Evolutionary conservation across 495 filamentous ascomycete genomes (phyloP), one percentile per base, ranked within the genome.

Genomic region (Penicillium subrubescens): DNA sequence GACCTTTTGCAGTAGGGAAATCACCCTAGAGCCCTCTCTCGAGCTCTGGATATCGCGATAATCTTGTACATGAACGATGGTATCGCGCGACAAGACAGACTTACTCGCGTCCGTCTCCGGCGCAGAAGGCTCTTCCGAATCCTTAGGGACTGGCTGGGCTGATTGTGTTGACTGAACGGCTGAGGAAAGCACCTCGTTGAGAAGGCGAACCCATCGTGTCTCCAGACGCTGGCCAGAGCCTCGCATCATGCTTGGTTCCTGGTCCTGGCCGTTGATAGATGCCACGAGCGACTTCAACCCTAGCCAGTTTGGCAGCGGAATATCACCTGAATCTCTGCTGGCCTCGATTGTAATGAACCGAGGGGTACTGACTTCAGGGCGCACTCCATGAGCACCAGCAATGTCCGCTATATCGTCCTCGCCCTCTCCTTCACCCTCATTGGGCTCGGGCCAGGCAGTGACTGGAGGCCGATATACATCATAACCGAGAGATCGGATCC

Each of bases 41-140:
- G 90, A 87, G 57, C 79, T 77, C 66, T 82, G 84, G 14, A 97
- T 80, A 48, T 95, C 90, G 29, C 86, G 86, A 69, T 92, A 92
- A 71, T 97, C 93, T 67, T 89, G 86, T 11, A 98, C 75, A 54
- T 93, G 89, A 10, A 99, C 78, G 61, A 97, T 92, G n/a, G 82
- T 71, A 43, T 78, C 82, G 43, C 72, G 71, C 35, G 67, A 35
- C 23, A 71, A 66, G n/a, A 54, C 57, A 44, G 61, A 59, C n/a
- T 68, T 66, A 25, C 34, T 39, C 21, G 56, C 33, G 7, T 62
- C 54, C 5, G 39, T 17, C 60, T 71, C 72, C 4, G 53, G 12
- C 8, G 8, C n/a, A 27, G 65, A 48, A 8, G 44, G 23, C 19
- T 64, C 61, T 33, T 68, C 43, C 14, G 64, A 31, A 34, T 65